Evolutionary conservation across 1,284 basidiomycete genomes (phyloP), one percentile per base, ranked within the genome.

Genomic region (Wallemia hederae): DNA sequence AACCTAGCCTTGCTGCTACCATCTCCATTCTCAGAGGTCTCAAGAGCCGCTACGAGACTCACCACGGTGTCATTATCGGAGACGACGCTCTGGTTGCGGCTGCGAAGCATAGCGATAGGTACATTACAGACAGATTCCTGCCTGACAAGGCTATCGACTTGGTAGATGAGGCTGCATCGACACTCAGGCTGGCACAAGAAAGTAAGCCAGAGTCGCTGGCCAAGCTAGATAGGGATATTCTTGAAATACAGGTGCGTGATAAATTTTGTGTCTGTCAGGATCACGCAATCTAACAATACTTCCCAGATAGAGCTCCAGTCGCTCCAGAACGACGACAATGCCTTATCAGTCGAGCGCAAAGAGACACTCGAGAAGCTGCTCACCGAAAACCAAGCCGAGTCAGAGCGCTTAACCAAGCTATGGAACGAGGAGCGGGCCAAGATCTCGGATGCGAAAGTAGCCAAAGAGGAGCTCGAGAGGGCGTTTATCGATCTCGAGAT

Each of bases 41-140:
- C 56, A 89, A 90, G 69, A 72, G 81, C 0, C 75, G 80, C 57
- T 90, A 90, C 66, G 89, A 92, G 66, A 69, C 87, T 0, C 88
- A 92, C 67, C 88, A 90, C 66, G 89, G 89, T 61, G 86, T 94
- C 1, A 83, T 85, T 66, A 90, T 94, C 62, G 80, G 83, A 2
- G 89, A 94, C 67, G 76, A 77, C 1, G 87, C 89, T 0, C 74
- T 94, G 15, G 87, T 94, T 14, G 87, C 85, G 1, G 83, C 78
- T 78, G 62, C 27, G 72, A 65, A 27, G 2, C 33, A 24, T 26
- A 31, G 61, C 1, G 78, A 84, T 55, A 78, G 86, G 7, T 91
- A 90, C 69, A 80, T 92, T 64, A 80, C 85, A 0, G 85, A 89
- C 68, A 78, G 88, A 0, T 87, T 79, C 70, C 75, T 91, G 1